A percentile compares a stretch with the other conserved stretches of the same genome.
phyloP scores from a whole-genome alignment of 257 asterid genomes.

The Coffea eugenioides region DNA sequence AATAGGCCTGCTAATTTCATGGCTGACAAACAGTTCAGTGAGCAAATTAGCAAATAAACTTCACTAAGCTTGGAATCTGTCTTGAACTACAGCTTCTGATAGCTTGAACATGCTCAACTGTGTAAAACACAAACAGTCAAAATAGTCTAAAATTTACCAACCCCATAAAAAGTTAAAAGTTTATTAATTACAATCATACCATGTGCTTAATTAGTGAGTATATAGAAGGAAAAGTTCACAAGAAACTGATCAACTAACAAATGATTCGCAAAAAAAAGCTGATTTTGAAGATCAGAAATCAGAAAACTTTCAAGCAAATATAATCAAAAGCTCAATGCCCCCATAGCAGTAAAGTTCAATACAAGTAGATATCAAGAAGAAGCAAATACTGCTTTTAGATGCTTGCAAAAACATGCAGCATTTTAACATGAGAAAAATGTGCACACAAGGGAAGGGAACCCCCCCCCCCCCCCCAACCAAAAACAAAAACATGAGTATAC shows the following conservation, averaged over 20 bases:
- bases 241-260: not conserved
- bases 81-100: not conserved
- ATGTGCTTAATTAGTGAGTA: not conserved
- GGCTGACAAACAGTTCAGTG: not conserved
- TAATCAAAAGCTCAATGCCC: not conserved
- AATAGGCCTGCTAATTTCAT: not conserved
- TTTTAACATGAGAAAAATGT: too few relatives aligned
- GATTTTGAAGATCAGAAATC: not conserved
- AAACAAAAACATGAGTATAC: too few relatives aligned
- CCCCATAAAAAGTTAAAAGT: not conserved
- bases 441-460: too few relatives aligned
- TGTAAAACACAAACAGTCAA: not conserved
- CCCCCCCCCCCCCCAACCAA: too few relatives aligned
- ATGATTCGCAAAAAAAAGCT: not conserved
- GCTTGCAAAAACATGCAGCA: not conserved
- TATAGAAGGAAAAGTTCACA: not conserved
- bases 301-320: not conserved
- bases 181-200: not conserved
- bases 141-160: not conserved
- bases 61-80: not conserved
- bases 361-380: not conserved
- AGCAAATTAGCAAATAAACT: not conserved
- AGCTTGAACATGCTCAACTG: not conserved
- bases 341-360: not conserved
- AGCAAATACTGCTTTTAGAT: not conserved